A percentile compares a stretch with the other conserved stretches of the same genome.
Evolutionary conservation across 768 basidiomycete genomes (phyloP).

Genomic region (Lactifluus volemus): DNA sequence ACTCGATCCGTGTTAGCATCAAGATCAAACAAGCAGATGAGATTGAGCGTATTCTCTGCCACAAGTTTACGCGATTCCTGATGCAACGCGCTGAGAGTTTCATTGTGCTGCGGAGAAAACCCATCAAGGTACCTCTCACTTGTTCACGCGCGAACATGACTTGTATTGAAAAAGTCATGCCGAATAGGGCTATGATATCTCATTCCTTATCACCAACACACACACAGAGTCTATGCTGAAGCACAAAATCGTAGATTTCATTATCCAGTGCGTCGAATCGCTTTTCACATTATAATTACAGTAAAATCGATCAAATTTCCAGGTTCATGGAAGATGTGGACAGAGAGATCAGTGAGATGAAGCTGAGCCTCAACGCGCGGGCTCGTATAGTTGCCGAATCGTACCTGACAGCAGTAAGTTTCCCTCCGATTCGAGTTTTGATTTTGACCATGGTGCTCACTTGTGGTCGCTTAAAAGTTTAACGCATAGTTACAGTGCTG

Average conservation of each 20-base stretch:
- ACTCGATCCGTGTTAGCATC: conserved; percentile 94
- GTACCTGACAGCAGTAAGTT: conserved; percentile 79
- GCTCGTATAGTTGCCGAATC: conserved; percentile 97
- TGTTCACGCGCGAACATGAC: not conserved
- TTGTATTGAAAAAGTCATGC: not conserved
- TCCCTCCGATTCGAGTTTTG: not conserved
- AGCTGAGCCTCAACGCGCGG: conserved; percentile 89
- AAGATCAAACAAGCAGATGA: conserved; percentile 99
- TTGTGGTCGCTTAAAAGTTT: conserved; percentile 16
- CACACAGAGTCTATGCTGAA: conserved; percentile 98
- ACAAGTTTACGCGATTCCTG: conserved; percentile 98
- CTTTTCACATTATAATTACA: conserved; percentile 9
- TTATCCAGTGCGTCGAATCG: conserved; percentile 65
- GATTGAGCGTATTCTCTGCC: conserved; percentile 93
- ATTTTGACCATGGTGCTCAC: not conserved
- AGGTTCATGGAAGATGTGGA: conserved; percentile 99
- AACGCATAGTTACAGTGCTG: conserved; percentile 18
- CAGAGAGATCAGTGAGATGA: conserved; percentile 99
- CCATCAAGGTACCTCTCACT: conserved; percentile 52
- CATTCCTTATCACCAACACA: conserved; percentile 94
- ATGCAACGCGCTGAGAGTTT: conserved; percentile 98
- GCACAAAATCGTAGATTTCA: conserved; percentile 99
- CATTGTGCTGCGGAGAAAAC: conserved; percentile 90
- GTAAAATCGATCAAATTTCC: not conserved
- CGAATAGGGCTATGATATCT: conserved; percentile 90